Evolutionary conservation across 2,329 filamentous ascomycete species (phyloP).

Genomic region (Pyrenochaeta sp.): DNA sequence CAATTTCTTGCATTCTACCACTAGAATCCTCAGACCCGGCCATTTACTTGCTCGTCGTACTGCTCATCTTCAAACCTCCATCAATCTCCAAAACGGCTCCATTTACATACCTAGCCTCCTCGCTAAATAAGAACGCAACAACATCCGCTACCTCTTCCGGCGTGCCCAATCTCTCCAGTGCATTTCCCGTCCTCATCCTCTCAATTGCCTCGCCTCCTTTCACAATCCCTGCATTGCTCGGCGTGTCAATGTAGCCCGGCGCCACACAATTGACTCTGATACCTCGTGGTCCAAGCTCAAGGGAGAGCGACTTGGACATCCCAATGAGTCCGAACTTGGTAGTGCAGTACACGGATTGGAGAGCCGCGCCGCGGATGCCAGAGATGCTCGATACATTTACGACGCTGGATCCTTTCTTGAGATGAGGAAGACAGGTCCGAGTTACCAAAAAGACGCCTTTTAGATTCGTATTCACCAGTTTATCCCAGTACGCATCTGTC

Average conservation of each 20-base stretch:
- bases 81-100: slow-evolving; percentile 59
- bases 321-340: slow-evolving; percentile 48
- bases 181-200: slow-evolving; percentile 51
- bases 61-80: slow-evolving; percentile 51
- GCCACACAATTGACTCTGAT: slow-evolving; percentile 42
- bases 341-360: slow-evolving; percentile 45
- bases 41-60: slow-evolving; percentile 29
- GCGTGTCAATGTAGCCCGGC: slow-evolving; percentile 57
- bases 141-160: slow-evolving; percentile 61
- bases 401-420: slow-evolving; percentile 27
- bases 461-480: slow-evolving; percentile 57
- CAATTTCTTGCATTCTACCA: too few species aligned
- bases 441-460: slow-evolving; percentile 58
- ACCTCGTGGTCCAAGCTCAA: slow-evolving; percentile 42
- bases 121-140: slow-evolving; percentile 59
- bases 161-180: slow-evolving; percentile 54
- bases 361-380: slow-evolving; percentile 33
- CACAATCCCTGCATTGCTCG: slow-evolving; percentile 60
- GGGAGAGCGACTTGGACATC: slow-evolving; percentile 42
- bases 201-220: slow-evolving; percentile 56
- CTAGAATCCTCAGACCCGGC: too few species aligned
- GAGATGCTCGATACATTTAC: slow-evolving; percentile 42
- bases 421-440: slow-evolving; percentile 52
- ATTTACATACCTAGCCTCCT: slow-evolving; percentile 57
- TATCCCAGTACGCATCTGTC: slow-evolving; percentile 59